phyloP scores from a whole-genome alignment of 2,329 filamentous ascomycete species.

The Paecilomyces variotii region DNA sequence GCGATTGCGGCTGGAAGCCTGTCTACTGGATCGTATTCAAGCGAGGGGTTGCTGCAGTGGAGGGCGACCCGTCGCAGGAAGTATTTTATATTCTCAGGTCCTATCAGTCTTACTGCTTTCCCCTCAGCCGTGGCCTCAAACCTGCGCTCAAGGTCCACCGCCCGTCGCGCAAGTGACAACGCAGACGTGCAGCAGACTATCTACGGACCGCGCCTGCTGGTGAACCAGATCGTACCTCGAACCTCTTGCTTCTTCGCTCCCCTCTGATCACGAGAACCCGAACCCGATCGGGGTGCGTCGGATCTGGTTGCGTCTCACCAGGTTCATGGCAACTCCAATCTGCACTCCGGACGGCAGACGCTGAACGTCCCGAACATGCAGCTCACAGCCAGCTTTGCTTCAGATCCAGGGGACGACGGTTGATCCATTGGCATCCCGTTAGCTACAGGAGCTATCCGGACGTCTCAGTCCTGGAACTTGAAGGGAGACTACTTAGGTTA shows the following conservation, averaged over 20 bases:
- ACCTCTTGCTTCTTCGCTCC: not conserved
- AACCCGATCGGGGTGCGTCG: not conserved
- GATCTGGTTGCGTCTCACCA: not conserved
- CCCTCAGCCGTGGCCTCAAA: not conserved
- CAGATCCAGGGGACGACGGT: not conserved
- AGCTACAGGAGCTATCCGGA: not conserved
- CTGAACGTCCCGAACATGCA: not conserved
- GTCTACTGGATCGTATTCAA: not conserved
- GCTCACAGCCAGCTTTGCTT: not conserved
- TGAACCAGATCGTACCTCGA: not conserved
- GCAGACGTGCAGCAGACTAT: not conserved
- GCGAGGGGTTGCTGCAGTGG: not conserved
- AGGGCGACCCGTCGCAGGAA: not conserved
- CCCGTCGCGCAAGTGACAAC: not conserved
- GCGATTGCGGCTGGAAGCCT: not conserved
- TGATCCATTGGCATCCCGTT: not conserved
- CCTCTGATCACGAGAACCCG: not conserved
- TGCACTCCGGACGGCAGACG: not conserved
- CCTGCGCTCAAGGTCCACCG: not conserved
- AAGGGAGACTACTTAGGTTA: not conserved
- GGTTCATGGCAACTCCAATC: not conserved
- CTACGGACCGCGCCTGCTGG: not conserved
- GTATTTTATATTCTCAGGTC: not conserved
- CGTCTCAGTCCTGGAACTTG: not conserved
- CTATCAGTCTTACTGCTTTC: not conserved